A percentile compares a stretch with the other conserved stretches of the same genome.
phyloP scores from a whole-genome alignment of 371 early-diverging fungal species.

The Phascolomyces articulosus region DNA sequence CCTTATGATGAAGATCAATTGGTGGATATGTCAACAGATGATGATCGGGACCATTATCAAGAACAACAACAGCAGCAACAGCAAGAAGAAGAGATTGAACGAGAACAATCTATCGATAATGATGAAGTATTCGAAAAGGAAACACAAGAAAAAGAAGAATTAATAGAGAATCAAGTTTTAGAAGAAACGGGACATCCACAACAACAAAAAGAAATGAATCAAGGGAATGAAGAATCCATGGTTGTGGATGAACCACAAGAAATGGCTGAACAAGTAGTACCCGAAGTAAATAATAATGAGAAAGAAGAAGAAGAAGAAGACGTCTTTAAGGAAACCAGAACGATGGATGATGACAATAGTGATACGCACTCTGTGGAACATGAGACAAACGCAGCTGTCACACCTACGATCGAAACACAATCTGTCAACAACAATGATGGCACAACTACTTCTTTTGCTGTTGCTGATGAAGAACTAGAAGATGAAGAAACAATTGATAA shows the following conservation, averaged over 20 bases:
- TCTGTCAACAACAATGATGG: background rate
- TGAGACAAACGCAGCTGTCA: background rate
- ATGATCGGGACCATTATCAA: background rate
- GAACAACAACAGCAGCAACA: background rate
- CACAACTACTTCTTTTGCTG: no score
- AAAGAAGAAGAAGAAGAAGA: conserved; percentile 1
- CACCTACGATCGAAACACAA: background rate
- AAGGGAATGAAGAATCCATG: no score
- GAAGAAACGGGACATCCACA: no score
- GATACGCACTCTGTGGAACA: background rate
- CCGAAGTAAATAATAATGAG: no score
- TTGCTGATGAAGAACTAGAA: no score
- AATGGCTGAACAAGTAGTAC: no score
- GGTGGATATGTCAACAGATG: background rate
- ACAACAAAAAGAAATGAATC: no score
- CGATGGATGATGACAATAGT: background rate
- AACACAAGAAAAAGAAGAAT: background rate
- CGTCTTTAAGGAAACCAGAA: no score
- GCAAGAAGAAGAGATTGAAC: background rate
- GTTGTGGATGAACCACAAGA: no score
- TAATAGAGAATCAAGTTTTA: background rate
- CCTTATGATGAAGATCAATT: background rate
- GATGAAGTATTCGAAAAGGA: background rate
- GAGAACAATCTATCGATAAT: no score
- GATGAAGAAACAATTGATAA: background rate